Evolutionary conservation across 2,329 filamentous ascomycete genomes (phyloP).

Genomic region (Cladosporium sp.): DNA sequence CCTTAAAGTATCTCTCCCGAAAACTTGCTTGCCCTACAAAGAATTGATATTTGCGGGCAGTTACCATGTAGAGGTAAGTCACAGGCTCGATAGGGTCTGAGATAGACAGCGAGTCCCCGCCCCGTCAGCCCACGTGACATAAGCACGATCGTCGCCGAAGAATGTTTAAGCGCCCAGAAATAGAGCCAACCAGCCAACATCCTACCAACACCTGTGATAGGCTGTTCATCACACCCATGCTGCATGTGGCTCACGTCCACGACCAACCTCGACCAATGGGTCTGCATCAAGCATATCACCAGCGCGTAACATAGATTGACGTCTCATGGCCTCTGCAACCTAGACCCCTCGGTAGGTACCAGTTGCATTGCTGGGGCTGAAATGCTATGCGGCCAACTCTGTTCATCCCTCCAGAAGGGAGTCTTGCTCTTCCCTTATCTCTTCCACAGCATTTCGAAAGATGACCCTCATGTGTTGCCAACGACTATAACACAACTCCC

Average conservation of each 20-base stretch:
- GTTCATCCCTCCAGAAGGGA: slow-evolving; percentile 6
- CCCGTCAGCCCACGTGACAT: neutral
- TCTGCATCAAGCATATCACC: slow-evolving; percentile 4
- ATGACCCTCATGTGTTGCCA: neutral
- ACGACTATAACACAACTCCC: neutral
- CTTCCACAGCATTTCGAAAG: neutral
- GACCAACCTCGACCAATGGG: slow-evolving; percentile 4
- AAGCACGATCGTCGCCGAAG: neutral
- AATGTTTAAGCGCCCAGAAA: neutral
- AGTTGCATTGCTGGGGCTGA: slow-evolving; percentile 8
- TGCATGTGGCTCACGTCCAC: neutral
- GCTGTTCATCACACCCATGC: neutral
- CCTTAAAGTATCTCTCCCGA: too few species aligned
- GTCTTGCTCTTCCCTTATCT: neutral
- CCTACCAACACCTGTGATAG: neutral
- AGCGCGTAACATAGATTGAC: slow-evolving; percentile 12
- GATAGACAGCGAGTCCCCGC: too few species aligned
- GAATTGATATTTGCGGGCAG: too few species aligned
- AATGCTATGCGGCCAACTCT: slow-evolving; percentile 6
- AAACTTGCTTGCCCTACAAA: too few species aligned
- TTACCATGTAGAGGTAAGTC: too few species aligned
- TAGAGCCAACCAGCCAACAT: too few species aligned
- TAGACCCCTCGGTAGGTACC: slow-evolving; percentile 4
- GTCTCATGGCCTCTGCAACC: slow-evolving; percentile 9
- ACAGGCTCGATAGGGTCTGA: too few species aligned